These are phyloP conservation scores for Stenocarpella maydis DNA, from an alignment of 2,329 filamentous ascomycete genomes.

Conservation along the genomic window DNA sequence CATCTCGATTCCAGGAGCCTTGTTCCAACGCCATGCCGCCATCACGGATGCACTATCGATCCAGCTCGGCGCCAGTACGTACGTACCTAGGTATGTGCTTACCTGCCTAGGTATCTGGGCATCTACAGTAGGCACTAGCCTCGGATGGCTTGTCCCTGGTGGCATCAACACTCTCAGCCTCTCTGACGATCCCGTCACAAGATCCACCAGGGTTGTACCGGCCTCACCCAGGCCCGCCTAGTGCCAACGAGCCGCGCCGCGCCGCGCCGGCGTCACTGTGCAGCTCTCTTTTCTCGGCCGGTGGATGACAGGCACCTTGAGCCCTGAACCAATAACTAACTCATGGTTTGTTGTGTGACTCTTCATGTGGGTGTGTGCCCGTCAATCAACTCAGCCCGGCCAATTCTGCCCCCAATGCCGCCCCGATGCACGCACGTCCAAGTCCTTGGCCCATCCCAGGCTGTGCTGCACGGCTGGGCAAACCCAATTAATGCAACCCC, in stretches of 20 bases:
- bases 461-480: slow-evolving; percentile 3
- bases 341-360: not conserved
- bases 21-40: not conserved
- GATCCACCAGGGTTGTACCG: not conserved
- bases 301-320: not conserved
- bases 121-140: too few species aligned
- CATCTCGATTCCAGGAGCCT: not conserved
- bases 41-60: not conserved
- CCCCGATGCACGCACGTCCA: not conserved
- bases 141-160: too few species aligned
- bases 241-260: not conserved
- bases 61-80: not conserved
- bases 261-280: not conserved
- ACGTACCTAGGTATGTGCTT: too few species aligned
- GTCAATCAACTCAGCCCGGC: not conserved
- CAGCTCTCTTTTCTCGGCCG: not conserved
- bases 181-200: not conserved
- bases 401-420: not conserved
- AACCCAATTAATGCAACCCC: slow-evolving; percentile 11
- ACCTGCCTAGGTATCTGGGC: too few species aligned
- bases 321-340: not conserved
- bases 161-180: not conserved
- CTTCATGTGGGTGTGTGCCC: not conserved
- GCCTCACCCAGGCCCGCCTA: not conserved
- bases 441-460: not conserved